Evolutionary conservation across 2,329 filamentous ascomycete genomes (phyloP).

Genomic region (Mollisia scopiformis): DNA sequence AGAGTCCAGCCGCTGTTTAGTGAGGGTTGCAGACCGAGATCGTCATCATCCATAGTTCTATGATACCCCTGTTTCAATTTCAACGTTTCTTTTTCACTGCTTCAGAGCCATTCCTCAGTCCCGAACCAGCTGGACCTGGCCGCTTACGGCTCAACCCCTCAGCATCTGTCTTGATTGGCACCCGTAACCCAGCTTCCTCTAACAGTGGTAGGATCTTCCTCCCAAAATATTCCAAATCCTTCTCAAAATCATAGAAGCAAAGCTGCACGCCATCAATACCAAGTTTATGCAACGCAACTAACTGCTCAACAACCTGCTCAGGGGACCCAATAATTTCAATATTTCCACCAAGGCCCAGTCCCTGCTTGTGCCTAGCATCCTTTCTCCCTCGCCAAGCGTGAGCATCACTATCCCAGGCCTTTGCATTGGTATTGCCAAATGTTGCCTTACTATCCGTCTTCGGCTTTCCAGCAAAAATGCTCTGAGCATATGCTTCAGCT

Average conservation of each 20-base stretch:
- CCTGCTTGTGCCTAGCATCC: conserved; percentile 25
- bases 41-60: no score
- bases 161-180: background rate
- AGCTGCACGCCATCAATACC: conserved; percentile 31
- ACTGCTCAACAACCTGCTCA: conserved; percentile 27
- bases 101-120: background rate
- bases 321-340: conserved; percentile 30
- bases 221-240: conserved; percentile 28
- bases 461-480: conserved; percentile 19
- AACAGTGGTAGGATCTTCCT: conserved; percentile 28
- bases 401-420: conserved; percentile 28
- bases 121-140: background rate
- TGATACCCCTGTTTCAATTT: background rate
- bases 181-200: conserved; percentile 16
- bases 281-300: conserved; percentile 25
- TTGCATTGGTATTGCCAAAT: conserved; percentile 10
- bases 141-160: background rate
- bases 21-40: no score
- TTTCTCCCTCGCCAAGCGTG: conserved; percentile 29
- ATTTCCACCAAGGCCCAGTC: conserved; percentile 22
- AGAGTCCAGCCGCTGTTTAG: no score
- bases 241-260: conserved; percentile 28
- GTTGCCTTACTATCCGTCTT: conserved; percentile 7
- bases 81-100: background rate
- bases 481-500: conserved; percentile 24